Percentiles rank a stretch among this genome's conserved stretches.
These are phyloP conservation scores for Penicillium sp. DNA, from an alignment of 2,329 filamentous ascomycete genomes.

Conservation along the genomic window DNA sequence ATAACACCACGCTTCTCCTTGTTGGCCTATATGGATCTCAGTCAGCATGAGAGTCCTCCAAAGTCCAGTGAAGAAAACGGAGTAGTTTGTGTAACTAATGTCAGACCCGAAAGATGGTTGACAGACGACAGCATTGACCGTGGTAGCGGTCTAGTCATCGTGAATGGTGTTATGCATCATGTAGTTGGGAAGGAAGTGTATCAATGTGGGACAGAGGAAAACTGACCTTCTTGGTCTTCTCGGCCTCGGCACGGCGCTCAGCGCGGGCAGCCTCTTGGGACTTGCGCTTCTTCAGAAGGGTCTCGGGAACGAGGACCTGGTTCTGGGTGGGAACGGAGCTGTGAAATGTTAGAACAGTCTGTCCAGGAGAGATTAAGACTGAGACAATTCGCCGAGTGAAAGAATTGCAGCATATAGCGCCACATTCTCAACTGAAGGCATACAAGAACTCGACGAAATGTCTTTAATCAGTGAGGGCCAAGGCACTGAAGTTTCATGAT, in stretches of 20 bases:
- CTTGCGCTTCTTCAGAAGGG: conserved; percentile 99
- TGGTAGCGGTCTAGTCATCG: conserved; percentile 68
- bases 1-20: conserved; percentile 98
- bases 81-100: conserved; percentile 19
- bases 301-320: conserved; percentile 96
- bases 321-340: conserved; percentile 89
- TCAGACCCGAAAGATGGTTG: conserved; percentile 67
- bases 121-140: conserved; percentile 87
- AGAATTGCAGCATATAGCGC: conserved; percentile 85
- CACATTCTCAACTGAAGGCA: conserved; percentile 74
- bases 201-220: not conserved
- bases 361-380: conserved; percentile 53
- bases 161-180: conserved; percentile 77
- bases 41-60: conserved; percentile 22
- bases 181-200: conserved; percentile 25
- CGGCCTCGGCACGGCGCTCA: conserved; percentile 66
- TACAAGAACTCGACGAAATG: conserved; percentile 66
- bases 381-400: conserved; percentile 65
- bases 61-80: conserved; percentile 8
- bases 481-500: conserved; percentile 11
- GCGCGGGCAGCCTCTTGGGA: conserved; percentile 98
- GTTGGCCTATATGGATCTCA: conserved; percentile 58
- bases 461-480: conserved; percentile 68
- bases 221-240: conserved; percentile 85
- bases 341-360: conserved; percentile 65